phyloP scores from a whole-genome alignment of 768 basidiomycete species.

The Obba rivulosa region DNA sequence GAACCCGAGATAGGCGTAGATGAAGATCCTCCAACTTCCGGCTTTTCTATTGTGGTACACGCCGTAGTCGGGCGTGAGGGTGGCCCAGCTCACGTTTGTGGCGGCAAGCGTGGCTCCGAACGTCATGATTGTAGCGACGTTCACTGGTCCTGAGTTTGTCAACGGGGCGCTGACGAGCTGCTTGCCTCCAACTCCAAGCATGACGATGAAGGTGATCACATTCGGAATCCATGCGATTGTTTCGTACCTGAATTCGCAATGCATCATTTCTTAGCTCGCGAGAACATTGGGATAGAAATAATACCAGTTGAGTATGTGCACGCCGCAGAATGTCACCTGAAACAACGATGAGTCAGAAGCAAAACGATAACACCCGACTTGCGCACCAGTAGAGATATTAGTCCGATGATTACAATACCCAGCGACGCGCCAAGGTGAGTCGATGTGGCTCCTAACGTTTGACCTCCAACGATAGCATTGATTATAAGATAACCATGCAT shows the following conservation, averaged over 20 bases:
- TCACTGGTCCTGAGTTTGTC: conserved; percentile 20
- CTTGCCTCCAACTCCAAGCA: conserved; percentile 30
- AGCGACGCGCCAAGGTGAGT: conserved; percentile 21
- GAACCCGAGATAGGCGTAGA: conserved; percentile 43
- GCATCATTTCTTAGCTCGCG: not conserved
- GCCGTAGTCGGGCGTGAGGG: conserved; percentile 44
- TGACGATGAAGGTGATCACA: conserved; percentile 31
- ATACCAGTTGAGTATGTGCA: conserved; percentile 29
- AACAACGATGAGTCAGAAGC: too few species aligned
- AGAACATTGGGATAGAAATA: not conserved
- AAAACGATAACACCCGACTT: not conserved
- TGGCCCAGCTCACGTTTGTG: conserved; percentile 35
- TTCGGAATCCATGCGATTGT: conserved; percentile 36
- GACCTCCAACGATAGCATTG: conserved; percentile 44
- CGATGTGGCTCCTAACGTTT: conserved; percentile 37
- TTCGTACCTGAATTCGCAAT: conserved; percentile 25
- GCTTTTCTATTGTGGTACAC: conserved; percentile 35
- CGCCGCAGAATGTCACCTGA: conserved; percentile 30
- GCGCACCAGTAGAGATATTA: conserved; percentile 30
- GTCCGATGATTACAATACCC: conserved; percentile 39
- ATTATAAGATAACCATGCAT: conserved; percentile 45
- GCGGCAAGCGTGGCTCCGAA: conserved; percentile 41
- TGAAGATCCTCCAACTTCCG: conserved; percentile 32
- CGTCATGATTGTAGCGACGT: conserved; percentile 30
- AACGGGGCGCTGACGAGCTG: conserved; percentile 22